Conservation (phyloP, 805 yeast species). For the Metschnikowia arizonensis region DNA sequence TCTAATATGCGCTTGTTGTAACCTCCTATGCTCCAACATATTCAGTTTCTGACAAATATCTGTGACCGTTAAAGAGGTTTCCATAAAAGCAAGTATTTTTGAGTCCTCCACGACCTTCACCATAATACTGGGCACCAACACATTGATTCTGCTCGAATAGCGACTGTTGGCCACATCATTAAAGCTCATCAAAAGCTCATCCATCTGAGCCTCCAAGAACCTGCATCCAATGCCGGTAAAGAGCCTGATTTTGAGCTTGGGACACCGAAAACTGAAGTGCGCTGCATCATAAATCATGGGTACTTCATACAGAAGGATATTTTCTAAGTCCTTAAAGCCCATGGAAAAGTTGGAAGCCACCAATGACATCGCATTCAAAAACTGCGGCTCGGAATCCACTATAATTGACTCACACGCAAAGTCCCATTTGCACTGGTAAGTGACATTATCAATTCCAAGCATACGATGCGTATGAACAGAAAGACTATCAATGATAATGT, state of each 20-base stretch:
- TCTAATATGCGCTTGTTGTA: conserved; percentile 64
- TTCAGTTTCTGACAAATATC: conserved; percentile 54
- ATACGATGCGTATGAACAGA: conserved; percentile 81
- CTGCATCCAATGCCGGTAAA: conserved; percentile 23
- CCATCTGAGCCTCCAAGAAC: conserved; percentile 17
- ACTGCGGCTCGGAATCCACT: conserved; percentile 47
- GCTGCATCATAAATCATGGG: conserved; percentile 67
- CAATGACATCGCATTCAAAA: conserved; percentile 41
- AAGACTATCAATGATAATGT: conserved; percentile 55
- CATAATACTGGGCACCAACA: conserved; percentile 47
- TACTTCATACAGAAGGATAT: conserved; percentile 56
- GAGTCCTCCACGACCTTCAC: conserved; percentile 25
- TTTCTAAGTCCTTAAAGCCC: conserved; percentile 72
- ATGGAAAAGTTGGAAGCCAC: conserved; percentile 50
- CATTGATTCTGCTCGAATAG: conserved; percentile 53
- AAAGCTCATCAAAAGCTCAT: conserved; percentile 36
- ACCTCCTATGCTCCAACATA: conserved; percentile 40
- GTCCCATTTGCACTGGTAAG: conserved; percentile 90
- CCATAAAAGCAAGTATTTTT: conserved; percentile 36
- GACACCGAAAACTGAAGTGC: conserved; percentile 53
- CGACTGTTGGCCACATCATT: conserved; percentile 70
- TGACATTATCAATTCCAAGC: conserved; percentile 82
- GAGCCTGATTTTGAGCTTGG: conserved; percentile 43
- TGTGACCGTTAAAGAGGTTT: conserved; percentile 58
- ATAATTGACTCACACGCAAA: conserved; percentile 59